Conservation (phyloP, 768 basidiomycete species). For the Suillus discolor region DNA sequence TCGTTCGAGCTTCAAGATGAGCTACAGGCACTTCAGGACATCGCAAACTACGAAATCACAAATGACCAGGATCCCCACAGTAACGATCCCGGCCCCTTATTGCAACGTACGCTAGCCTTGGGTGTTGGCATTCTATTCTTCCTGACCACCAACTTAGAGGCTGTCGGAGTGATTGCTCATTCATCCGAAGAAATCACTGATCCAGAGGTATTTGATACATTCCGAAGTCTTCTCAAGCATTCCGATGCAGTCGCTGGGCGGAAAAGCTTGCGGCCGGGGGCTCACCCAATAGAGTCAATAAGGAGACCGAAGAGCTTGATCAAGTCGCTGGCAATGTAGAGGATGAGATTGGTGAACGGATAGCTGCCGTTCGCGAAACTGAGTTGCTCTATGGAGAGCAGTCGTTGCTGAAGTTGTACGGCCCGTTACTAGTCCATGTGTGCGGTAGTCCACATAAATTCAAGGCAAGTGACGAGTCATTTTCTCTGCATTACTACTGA, state of each 20-base stretch:
- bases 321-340: slow-evolving; percentile 97
- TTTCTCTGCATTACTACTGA: slow-evolving; percentile 13
- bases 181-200: slow-evolving; percentile 74
- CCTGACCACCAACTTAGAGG: slow-evolving; percentile 46
- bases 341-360: slow-evolving; percentile 95
- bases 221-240: slow-evolving; percentile 80
- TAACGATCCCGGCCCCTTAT: slow-evolving; percentile 54
- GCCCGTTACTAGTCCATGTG: slow-evolving; percentile 88
- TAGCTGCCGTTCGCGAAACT: slow-evolving; percentile 79
- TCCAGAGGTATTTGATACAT: slow-evolving; percentile 74
- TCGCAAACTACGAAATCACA: slow-evolving; percentile 61
- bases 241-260: slow-evolving; percentile 64
- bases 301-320: slow-evolving; percentile 85
- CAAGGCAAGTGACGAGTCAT: slow-evolving; percentile 56
- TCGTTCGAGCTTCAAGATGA: slow-evolving; percentile 81
- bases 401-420: slow-evolving; percentile 82
- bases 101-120: slow-evolving; percentile 53
- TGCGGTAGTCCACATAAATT: slow-evolving; percentile 90
- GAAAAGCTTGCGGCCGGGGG: slow-evolving; percentile 58
- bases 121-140: not conserved
- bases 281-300: slow-evolving; percentile 44
- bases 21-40: slow-evolving; percentile 63
- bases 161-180: slow-evolving; percentile 79
- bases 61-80: slow-evolving; percentile 65
- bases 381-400: slow-evolving; percentile 85